A percentile compares a stretch with the other conserved stretches of the same genome.
phyloP scores from a whole-genome alignment of 2,329 filamentous ascomycete species.

The Colletotrichum sp. region DNA sequence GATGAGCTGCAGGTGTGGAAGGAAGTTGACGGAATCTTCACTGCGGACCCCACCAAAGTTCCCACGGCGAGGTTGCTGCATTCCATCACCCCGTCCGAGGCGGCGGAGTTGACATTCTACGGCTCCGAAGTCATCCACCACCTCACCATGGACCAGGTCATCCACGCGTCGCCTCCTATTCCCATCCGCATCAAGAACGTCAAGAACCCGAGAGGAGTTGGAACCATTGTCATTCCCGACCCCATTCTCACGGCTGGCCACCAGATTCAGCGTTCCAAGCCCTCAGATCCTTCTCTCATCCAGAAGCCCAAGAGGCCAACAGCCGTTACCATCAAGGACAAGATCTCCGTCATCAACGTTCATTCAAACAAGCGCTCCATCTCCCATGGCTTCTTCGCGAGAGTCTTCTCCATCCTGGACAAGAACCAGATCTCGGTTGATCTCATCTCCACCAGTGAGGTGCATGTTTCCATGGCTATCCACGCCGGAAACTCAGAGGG shows the following conservation, averaged over 20 bases:
- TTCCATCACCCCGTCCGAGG: slow-evolving; percentile 91
- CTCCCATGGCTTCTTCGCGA: slow-evolving; percentile 94
- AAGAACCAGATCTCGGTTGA: slow-evolving; percentile 89
- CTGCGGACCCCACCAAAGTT: slow-evolving; percentile 83
- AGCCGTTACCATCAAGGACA: slow-evolving; percentile 95
- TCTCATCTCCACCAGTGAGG: slow-evolving; percentile 94
- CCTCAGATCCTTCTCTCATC: slow-evolving; percentile 43
- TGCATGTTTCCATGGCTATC: slow-evolving; percentile 96
- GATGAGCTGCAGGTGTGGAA: slow-evolving; percentile 98
- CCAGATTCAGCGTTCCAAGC: slow-evolving; percentile 60
- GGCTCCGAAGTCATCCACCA: slow-evolving; percentile 98
- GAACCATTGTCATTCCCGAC: slow-evolving; percentile 86
- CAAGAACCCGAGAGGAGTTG: slow-evolving; percentile 80
- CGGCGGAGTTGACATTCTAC: slow-evolving; percentile 93
- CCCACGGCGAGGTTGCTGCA: slow-evolving; percentile 90
- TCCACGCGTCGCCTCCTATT: slow-evolving; percentile 79
- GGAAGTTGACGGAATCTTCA: slow-evolving; percentile 96
- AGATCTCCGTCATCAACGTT: slow-evolving; percentile 96
- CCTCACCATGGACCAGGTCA: slow-evolving; percentile 96
- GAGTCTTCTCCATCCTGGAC: slow-evolving; percentile 91
- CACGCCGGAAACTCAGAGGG: slow-evolving; percentile 75
- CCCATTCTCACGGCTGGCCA: slow-evolving; percentile 57
- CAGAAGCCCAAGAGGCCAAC: slow-evolving; percentile 77
- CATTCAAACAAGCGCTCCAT: slow-evolving; percentile 97
- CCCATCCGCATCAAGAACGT: slow-evolving; percentile 92